Base-by-base conservation (phyloP, 2,329 filamentous ascomycete genomes). In the Neofusicoccum laricinum region DNA sequence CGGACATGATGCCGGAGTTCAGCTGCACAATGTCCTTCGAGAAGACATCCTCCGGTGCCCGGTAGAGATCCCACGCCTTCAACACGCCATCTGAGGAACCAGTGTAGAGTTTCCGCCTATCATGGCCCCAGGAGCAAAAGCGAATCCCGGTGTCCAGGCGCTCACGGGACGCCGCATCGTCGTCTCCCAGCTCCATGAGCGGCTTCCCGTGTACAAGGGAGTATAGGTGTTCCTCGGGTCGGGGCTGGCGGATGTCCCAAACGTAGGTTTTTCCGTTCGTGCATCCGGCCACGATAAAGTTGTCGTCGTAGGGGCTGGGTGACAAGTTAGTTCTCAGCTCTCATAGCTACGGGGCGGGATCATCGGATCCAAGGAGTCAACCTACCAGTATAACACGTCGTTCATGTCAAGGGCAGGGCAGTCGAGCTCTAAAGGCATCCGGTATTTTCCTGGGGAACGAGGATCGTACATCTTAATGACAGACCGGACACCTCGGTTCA, bases 341-440 rank as follows among this genome's bases (percentile, higher is more conserved):
- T 30, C 25, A 30, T 30, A 30, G 25, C 25, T 1, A 30, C 25
- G 7, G 25, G 25, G 25, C 25, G 25, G 25, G 25, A 30, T 30
- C 7, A 7, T 7, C 4, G 41, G 17, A 48, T 21, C 2, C 17
- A 17, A 50, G 11, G 45, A 48, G 14, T 10, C 4, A 14, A 67
- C 71, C 68, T 69, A 73, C 72, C 81, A 84, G 68, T 83, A 84
- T 0, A 82, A 76, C 0, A 88, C 76, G 64, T 88, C 85, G 64
- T 88, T 88, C 68, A 88, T 86, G 71, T 89, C 86, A 7, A 81
- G 69, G 0, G 86, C 86, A 25, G 81, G 81, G 68, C 86, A 88
- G 55, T 87, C 81, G 41, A 85, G 79, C 64, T 83, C 81, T 25
- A 82, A 69, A 6, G 67, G 62, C 68, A 66, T 69, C 5, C 70